phyloP scores from a whole-genome alignment of 2,329 filamentous ascomycete species.

The Lasiodiplodia citricola region DNA sequence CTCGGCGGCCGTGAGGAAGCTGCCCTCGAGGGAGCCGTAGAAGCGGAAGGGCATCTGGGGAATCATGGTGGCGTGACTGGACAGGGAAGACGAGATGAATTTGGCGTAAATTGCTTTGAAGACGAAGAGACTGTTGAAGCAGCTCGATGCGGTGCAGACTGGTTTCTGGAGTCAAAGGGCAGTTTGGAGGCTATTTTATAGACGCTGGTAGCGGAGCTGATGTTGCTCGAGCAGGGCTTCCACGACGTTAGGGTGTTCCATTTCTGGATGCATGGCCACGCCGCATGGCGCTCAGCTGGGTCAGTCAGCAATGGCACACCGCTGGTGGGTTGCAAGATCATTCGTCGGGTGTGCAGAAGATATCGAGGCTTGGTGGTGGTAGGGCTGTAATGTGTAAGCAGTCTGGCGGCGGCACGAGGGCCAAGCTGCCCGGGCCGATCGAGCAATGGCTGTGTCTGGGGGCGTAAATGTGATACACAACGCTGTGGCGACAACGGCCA shows the following conservation, averaged over 20 bases:
- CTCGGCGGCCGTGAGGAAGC: constrained; percentile 19
- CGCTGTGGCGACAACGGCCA: not conserved
- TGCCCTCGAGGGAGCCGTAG: constrained; percentile 10
- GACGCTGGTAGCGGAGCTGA: not conserved
- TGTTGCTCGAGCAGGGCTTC: not conserved
- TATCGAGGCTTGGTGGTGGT: not conserved
- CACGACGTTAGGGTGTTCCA: constrained; percentile 1
- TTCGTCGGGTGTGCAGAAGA: not conserved
- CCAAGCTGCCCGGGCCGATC: not conserved
- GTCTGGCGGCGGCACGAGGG: not conserved
- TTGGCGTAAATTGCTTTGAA: not conserved
- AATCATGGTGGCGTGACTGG: not conserved
- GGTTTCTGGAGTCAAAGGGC: not conserved
- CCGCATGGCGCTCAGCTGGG: constrained; percentile 10
- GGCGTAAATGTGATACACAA: no score
- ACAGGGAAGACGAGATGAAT: not conserved
- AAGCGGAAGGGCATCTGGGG: constrained; percentile 19
- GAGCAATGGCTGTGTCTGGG: not conserved
- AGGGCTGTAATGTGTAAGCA: constrained; percentile 6
- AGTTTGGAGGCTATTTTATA: not conserved
- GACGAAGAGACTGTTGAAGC: not conserved
- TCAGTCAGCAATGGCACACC: constrained; percentile 24
- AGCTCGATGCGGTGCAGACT: not conserved
- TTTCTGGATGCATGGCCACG: not conserved
- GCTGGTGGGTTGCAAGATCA: not conserved